Evolutionary conservation across 2,329 filamentous ascomycete genomes (phyloP), one percentile per base, ranked within the genome.

Genomic region (Metarhizium humberi): DNA sequence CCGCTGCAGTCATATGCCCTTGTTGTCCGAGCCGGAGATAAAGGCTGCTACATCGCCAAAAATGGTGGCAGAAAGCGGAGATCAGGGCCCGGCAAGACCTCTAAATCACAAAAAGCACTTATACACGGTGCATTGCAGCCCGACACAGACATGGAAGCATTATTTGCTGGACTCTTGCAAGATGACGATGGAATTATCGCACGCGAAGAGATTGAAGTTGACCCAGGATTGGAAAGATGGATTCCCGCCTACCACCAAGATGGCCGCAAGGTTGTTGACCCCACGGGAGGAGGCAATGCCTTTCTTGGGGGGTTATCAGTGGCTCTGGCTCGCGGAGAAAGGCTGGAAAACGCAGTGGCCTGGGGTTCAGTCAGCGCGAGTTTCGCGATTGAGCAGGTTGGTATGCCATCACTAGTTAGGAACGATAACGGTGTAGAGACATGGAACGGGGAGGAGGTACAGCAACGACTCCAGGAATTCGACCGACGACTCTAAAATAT

Each of bases 301-400:
- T 97, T 96, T 63, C 75, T 96, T 29, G 79, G 79, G 25, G 79
- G 80, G n/a, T 62, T 84, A 50, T 73, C 77, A 0, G 75, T 85
- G 13, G 83, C 76, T 1, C 70, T 87, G 61, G 84, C 77, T 36
- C 73, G 86, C 53, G 84, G 81, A 1, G 75, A 79, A 61, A 66
- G 69, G 30, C 75, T 88, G 45, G 82, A 85, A 57, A 84, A 90
- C 63, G 91, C 90, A 5, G 85, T 88, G 5, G 76, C 82, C 0
- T 92, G 87, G 82, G 94, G 86, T 4, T 87, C 82, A 49, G 79
- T 97, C 6, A 87, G 90, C 2, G 92, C 94, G 7, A 92, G 91
- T 64, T 94, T 96, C 69, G 90, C 90, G 16, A 95, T 99, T 63
- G 92, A 99, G 71, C 94, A 99, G 69, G 85, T 95, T 53, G 92